Evolutionary conservation across 306 rosid genomes (phyloP), one percentile per base, ranked within the genome.

Genomic region (Inga leiocalycina): DNA sequence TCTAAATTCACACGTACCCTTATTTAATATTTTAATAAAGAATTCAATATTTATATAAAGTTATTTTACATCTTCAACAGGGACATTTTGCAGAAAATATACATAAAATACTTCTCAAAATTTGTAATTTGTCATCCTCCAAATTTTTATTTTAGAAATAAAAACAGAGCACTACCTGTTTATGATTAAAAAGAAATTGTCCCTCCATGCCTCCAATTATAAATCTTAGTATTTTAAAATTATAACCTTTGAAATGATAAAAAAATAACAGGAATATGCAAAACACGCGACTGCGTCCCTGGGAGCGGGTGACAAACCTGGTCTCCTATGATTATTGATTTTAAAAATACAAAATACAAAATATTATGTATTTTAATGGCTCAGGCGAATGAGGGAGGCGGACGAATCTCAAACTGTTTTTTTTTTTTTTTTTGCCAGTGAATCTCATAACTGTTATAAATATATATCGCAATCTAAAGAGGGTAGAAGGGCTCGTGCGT

Each of bases 401-500:
- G 85, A 81, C 64, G 87, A 85, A 83, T 54, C 74, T 66, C 76
- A 84, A 87, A 82, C 82, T 81, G 72, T 0, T 72, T 27, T 27
- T 27, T 27, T 27, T 27, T 27, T 27, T 27, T 27, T 27, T 27
- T 27, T 27, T 0, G 30, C 30, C 30, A 27, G 30, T 27, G 87
- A 85, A 83, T 54, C 74, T 66, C 76, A 84, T 88, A 87, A 82
- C 82, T 81, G 72, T 0, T 72, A 84, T 88, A 91, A 85, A 83
- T 89, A 77, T 75, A 83, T 89, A 77, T 73, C 51, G 84, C 52
- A 84, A 10, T 74, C 78, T 34, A 75, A 71, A 52, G 87, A 4
- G 51, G 24, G 82, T 82, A 71, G 6, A 80, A 84, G 71, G 74
- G 39, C 73, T 75, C 61, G 39, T 13, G n/a, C n/a, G 7, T 6